These are phyloP conservation scores for Fragosphaeria purpurea DNA, from an alignment of 2,329 filamentous ascomycete genomes.

Conservation along the genomic window DNA sequence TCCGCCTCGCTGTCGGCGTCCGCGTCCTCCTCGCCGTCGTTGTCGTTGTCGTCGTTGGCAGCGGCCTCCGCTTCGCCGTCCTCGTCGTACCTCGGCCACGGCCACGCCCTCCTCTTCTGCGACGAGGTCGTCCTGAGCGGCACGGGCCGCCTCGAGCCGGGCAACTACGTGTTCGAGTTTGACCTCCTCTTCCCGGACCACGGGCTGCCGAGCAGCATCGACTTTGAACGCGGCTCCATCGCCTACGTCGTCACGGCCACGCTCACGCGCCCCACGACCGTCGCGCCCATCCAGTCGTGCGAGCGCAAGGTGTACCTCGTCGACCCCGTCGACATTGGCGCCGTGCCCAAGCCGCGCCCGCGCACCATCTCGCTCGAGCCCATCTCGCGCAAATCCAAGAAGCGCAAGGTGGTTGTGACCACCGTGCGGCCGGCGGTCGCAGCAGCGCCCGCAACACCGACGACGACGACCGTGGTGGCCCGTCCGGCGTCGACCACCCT, in stretches of 20 bases:
- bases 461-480: slow-evolving; percentile 8
- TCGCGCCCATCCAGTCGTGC: slow-evolving; percentile 68
- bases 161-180: slow-evolving; percentile 65
- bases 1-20: slow-evolving; percentile 23
- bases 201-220: slow-evolving; percentile 76
- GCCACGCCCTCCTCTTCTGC: slow-evolving; percentile 71
- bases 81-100: slow-evolving; percentile 56
- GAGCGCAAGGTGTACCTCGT: slow-evolving; percentile 71
- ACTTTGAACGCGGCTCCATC: slow-evolving; percentile 94
- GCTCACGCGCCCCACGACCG: slow-evolving; percentile 77
- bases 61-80: neutral
- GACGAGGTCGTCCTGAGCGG: slow-evolving; percentile 74
- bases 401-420: slow-evolving; percentile 40
- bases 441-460: neutral
- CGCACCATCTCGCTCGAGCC: slow-evolving; percentile 81
- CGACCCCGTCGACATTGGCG: slow-evolving; percentile 76
- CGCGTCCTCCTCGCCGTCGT: slow-evolving; percentile 13
- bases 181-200: slow-evolving; percentile 25
- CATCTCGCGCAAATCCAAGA: slow-evolving; percentile 59
- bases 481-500: neutral
- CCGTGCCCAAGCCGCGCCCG: slow-evolving; percentile 62
- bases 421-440: slow-evolving; percentile 14
- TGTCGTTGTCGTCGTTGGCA: neutral
- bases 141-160: slow-evolving; percentile 63
- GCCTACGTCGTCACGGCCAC: slow-evolving; percentile 86